Evolutionary conservation across 1,284 basidiomycete genomes (phyloP), one percentile per base, ranked within the genome.

Genomic region (Cronartium quercuum): DNA sequence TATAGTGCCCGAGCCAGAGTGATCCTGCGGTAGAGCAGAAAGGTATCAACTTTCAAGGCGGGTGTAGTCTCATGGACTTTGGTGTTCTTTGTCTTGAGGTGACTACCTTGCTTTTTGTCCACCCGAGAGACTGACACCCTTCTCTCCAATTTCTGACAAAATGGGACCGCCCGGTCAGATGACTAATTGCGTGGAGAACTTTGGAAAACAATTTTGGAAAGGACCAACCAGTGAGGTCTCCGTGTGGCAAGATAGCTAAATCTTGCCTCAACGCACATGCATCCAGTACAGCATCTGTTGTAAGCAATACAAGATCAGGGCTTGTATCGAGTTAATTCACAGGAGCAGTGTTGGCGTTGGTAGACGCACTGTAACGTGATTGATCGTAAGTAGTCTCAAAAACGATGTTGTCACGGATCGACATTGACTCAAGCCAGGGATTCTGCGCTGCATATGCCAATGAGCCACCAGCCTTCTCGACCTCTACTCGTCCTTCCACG

Each of bases 31-130:
- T 0, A 15, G 29, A 15, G 34, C 6, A 37, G 34, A 15, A 34
- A 24, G n/a, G 35, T n/a, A 61, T 24, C 21, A 7, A n/a, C 6
- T 29, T 61, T 29, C 12, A 61, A 61, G 34, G 15, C 29, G 58
- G 58, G 15, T 6, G 29, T 61, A 29, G 15, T 29, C 6, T 7
- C 1, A 29, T 1, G 29, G 29, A 29, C 29, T 29, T 29, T 29
- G 29, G 29, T 29, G 29, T 29, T 29, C 29, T 64, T 34, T 10
- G 41, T 15, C 6, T 47, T 51, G 10, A 47, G 37, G 10, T 6
- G 65, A 64, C 42, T 51, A 75, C 73, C 73, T 75, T 34, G 73
- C 73, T 51, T 75, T 75, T 40, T 75, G 73, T 29, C 73, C 73
- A 6, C 73, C 73, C 35, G 73, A 75, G 35, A 75, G n/a, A 63